phyloP scores from a whole-genome alignment of 768 basidiomycete species.

The Coprinopsis cinerea region DNA sequence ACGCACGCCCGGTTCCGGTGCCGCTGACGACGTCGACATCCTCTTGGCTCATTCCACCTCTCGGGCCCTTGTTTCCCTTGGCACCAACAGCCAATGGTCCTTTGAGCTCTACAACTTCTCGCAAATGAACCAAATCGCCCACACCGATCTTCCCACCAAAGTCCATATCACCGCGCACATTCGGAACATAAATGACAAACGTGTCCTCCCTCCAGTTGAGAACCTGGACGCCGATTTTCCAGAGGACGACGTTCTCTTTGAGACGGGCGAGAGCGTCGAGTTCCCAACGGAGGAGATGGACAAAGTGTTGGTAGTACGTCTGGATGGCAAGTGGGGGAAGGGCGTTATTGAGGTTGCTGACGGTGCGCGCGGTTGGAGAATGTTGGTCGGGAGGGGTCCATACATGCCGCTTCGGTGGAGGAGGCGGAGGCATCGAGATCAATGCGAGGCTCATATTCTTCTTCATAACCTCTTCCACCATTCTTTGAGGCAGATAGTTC shows the following conservation, averaged over 20 bases:
- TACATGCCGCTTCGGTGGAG: slow-evolving; percentile 4
- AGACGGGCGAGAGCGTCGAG: slow-evolving; percentile 34
- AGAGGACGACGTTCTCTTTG: slow-evolving; percentile 38
- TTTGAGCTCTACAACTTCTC: slow-evolving; percentile 30
- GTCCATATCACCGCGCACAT: slow-evolving; percentile 37
- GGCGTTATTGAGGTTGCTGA: neutral
- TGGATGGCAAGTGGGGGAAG: slow-evolving; percentile 21
- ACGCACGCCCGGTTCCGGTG: slow-evolving; percentile 31
- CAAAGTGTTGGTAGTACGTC: slow-evolving; percentile 37
- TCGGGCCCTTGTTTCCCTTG: slow-evolving; percentile 8
- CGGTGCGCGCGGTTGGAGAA: neutral
- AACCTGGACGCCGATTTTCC: slow-evolving; percentile 32
- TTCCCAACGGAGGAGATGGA: slow-evolving; percentile 38
- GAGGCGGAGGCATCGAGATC: slow-evolving; percentile 24
- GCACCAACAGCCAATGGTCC: neutral
- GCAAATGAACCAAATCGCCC: slow-evolving; percentile 39
- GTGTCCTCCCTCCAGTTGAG: slow-evolving; percentile 32
- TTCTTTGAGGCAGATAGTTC: slow-evolving; percentile 32
- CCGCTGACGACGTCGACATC: neutral
- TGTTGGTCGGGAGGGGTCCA: neutral
- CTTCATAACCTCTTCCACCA: slow-evolving; percentile 25
- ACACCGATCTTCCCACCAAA: slow-evolving; percentile 25
- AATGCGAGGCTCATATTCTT: slow-evolving; percentile 16
- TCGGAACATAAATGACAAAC: slow-evolving; percentile 31
- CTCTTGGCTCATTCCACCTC: slow-evolving; percentile 1